Percentiles rank a stretch among this genome's conserved stretches.
Evolutionary conservation across 2,329 filamentous ascomycete genomes (phyloP).

Genomic region (Sclerotinia spermophila): DNA sequence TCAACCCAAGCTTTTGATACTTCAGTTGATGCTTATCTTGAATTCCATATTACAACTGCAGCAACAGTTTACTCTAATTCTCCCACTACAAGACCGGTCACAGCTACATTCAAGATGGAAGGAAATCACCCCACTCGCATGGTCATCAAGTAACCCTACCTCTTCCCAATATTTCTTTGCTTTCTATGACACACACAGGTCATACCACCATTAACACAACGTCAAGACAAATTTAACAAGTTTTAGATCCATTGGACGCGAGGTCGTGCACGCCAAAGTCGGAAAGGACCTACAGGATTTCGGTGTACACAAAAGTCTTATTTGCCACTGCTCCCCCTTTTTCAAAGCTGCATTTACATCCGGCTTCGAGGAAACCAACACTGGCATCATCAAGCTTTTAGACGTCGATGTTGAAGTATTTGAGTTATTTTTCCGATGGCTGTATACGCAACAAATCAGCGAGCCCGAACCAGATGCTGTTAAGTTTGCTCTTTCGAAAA

Average conservation of each 20-base stretch:
- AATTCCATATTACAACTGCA: background rate
- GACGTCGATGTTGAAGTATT: constrained; percentile 3
- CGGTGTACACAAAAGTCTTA: constrained; percentile 23
- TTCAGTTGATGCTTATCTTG: background rate
- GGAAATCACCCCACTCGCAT: background rate
- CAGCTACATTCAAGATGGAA: background rate
- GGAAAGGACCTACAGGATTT: constrained; percentile 20
- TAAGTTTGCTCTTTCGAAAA: background rate
- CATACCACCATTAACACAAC: background rate
- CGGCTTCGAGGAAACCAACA: constrained; percentile 21
- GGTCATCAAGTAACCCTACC: background rate
- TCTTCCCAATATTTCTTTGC: background rate
- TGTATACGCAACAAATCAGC: constrained; percentile 19
- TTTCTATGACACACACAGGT: no score
- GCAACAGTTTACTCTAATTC: background rate
- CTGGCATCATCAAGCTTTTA: constrained; percentile 19
- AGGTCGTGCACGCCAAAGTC: constrained; percentile 22
- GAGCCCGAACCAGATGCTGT: background rate
- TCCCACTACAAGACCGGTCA: no score
- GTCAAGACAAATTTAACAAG: background rate
- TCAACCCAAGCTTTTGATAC: no score
- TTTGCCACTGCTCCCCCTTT: constrained; percentile 25
- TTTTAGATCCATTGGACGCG: background rate
- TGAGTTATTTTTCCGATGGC: constrained; percentile 18
- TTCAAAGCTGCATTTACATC: constrained; percentile 25